Conservation (phyloP, 805 yeast species). For the Zygosaccharomyces kombuchaensis region DNA sequence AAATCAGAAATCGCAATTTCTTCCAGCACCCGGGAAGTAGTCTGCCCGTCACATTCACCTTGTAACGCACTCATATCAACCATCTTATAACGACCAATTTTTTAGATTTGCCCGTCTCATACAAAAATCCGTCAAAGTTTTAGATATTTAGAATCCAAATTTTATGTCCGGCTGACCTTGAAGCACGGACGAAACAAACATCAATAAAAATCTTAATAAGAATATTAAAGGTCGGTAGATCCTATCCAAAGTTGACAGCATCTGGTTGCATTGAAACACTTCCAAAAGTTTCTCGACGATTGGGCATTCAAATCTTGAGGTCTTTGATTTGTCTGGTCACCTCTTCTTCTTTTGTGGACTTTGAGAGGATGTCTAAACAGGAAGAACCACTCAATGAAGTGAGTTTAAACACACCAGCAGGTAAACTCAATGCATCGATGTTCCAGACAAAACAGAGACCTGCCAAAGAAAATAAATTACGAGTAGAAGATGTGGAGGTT, state of each 20-base stretch:
- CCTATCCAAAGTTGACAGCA: background rate
- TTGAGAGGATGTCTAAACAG: constrained; percentile 17
- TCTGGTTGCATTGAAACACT: background rate
- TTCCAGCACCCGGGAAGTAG: constrained; percentile 2
- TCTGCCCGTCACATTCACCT: constrained; percentile 5
- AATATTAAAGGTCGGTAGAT: background rate
- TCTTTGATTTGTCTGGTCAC: background rate
- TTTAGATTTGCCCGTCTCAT: background rate
- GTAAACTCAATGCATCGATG: constrained; percentile 5
- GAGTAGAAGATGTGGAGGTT: constrained; percentile 6
- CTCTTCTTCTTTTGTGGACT: background rate
- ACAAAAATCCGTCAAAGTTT: background rate
- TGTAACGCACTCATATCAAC: constrained; percentile 3
- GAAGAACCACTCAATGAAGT: constrained; percentile 28
- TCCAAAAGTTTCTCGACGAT: background rate
- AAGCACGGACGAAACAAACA: background rate
- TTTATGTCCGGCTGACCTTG: background rate
- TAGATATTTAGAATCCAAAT: background rate
- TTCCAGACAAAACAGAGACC: background rate
- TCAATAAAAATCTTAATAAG: background rate
- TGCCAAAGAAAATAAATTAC: constrained; percentile 2
- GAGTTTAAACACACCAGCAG: constrained; percentile 22
- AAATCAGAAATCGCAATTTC: background rate
- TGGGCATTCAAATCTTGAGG: too few relatives aligned
- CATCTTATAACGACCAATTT: background rate